These are phyloP conservation scores for Herpotrichia juniperi DNA, from an alignment of 2,329 filamentous ascomycete species.

Conservation along the genomic window DNA sequence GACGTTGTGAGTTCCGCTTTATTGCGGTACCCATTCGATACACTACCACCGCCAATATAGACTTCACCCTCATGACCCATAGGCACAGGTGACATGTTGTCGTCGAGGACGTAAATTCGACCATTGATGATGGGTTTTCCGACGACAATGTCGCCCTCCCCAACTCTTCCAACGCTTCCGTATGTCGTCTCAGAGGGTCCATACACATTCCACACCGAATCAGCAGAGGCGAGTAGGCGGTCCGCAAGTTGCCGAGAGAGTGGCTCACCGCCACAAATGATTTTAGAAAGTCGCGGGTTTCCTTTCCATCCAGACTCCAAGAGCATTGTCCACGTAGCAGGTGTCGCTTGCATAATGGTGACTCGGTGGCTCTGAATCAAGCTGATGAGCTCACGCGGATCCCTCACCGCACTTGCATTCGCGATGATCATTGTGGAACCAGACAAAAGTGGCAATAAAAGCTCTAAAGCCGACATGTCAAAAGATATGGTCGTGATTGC, in stretches of 20 bases:
- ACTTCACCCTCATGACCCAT: slow-evolving; percentile 51
- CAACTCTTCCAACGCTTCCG: slow-evolving; percentile 31
- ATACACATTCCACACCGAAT: slow-evolving; percentile 14
- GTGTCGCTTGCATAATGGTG: slow-evolving; percentile 18
- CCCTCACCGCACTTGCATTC: slow-evolving; percentile 1
- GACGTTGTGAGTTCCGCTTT: slow-evolving; percentile 20
- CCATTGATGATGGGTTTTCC: slow-evolving; percentile 25
- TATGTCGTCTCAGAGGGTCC: slow-evolving; percentile 17
- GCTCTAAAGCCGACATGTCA: slow-evolving; percentile 15
- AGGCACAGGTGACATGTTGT: slow-evolving; percentile 41
- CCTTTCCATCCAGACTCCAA: slow-evolving; percentile 12
- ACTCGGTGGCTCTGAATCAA: slow-evolving; percentile 9
- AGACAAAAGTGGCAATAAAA: slow-evolving; percentile 6
- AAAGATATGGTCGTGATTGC: slow-evolving; percentile 40
- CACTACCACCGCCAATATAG: slow-evolving; percentile 44
- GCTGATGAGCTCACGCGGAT: slow-evolving; percentile 5
- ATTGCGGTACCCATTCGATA: slow-evolving; percentile 43
- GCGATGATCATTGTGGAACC: slow-evolving; percentile 7
- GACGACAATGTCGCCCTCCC: slow-evolving; percentile 24
- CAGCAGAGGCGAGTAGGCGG: slow-evolving; percentile 12
- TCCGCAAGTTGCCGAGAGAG: slow-evolving; percentile 30
- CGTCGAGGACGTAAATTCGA: slow-evolving; percentile 47
- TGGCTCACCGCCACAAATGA: slow-evolving; percentile 35
- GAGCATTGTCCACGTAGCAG: slow-evolving; percentile 12
- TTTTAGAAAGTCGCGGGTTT: slow-evolving; percentile 12